Percentiles rank a stretch among this genome's conserved stretches.
These are phyloP conservation scores for Dissophora ornata DNA, from an alignment of 192 early-diverging fungal genomes.

Conservation along the genomic window DNA sequence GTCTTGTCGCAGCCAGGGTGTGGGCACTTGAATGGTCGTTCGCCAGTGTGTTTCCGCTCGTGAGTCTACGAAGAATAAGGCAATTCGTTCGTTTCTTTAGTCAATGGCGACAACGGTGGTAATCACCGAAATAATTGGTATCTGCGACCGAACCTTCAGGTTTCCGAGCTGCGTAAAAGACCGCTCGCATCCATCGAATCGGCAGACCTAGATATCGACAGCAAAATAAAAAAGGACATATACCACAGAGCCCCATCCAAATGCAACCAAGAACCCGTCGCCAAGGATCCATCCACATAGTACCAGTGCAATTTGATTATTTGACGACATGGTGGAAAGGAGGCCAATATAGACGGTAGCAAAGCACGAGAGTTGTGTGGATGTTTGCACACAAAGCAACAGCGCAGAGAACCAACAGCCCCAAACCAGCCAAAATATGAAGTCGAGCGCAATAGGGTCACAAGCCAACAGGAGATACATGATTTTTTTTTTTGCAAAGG, in stretches of 20 bases:
- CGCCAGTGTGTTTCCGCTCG: slow-evolving; percentile 44
- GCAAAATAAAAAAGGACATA: background rate
- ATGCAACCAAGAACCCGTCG: slow-evolving; percentile 21
- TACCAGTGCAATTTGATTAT: slow-evolving; percentile 18
- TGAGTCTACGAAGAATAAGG: slow-evolving; percentile 13
- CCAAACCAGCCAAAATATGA: slow-evolving; percentile 34
- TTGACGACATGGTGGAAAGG: slow-evolving; percentile 34
- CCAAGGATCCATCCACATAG: slow-evolving; percentile 25
- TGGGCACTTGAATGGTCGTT: slow-evolving; percentile 60
- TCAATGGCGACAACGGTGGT: too few relatives aligned
- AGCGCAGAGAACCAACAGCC: slow-evolving; percentile 55
- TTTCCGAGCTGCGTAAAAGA: slow-evolving; percentile 85
- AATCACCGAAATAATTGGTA: too few relatives aligned
- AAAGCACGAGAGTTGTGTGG: slow-evolving; percentile 46
- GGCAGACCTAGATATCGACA: slow-evolving; percentile 71
- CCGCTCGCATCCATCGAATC: slow-evolving; percentile 70
- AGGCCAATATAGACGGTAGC: slow-evolving; percentile 40
- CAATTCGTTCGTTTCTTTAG: too few relatives aligned
- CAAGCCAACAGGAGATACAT: slow-evolving; percentile 2
- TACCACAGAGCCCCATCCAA: slow-evolving; percentile 20
- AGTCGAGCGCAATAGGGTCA: slow-evolving; percentile 8
- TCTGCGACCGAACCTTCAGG: too few relatives aligned
- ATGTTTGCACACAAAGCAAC: slow-evolving; percentile 28
- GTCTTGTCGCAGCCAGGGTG: slow-evolving; percentile 72
- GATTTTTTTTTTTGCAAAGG: slow-evolving; percentile 31